Base-by-base conservation (phyloP, 345 rosid species). In the Corchorus capsularis region DNA sequence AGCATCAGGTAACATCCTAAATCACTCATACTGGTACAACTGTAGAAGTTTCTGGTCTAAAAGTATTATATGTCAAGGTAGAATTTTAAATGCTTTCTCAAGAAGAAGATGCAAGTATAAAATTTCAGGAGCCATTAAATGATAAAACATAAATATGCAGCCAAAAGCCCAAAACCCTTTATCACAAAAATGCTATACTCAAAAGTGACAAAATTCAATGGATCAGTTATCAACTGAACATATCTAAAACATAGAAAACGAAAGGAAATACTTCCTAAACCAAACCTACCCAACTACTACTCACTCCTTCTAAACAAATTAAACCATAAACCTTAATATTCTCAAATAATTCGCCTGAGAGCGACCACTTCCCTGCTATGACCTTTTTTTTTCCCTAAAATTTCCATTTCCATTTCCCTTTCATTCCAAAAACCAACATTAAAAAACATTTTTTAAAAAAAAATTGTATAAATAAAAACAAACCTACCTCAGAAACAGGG, bases 401-500 rank as follows among this genome's bases (percentile, higher is more conserved):
- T 46, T 47, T 27, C 19, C 54, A 2, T 32, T 43, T 13, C 41
- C 9, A 14, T 46, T 22, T 27, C 19, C 54, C 5, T 32, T 43
- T 13, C 41, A 20, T 69, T 6, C 3, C 17, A 15, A 47, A 45
- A 22, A 22, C 56, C 15, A 68, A 68, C 47, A 16, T 7, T 20
- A 68, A 47, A 27, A 69, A 9, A 49, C 5, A 64, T 34, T 14
- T 35, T 63, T 14, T 4, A 6, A 52, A 34, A 34, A 12, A 5
- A 60, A 20, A 27, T 3, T 37, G 8, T 27, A 22, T 9, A 8
- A 41, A 4, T 41, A 22, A 75, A 15, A 11, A 57, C n/a, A 80
- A 80, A 74, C 82, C 74, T 79, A 96, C 99, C 97, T 96, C 94
- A 4, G 98, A 96, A 77, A 88, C 92, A 52, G 98, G 98, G 80